phyloP scores from a whole-genome alignment of 2,329 filamentous ascomycete genomes.

The Cladobotryum mycophilum region DNA sequence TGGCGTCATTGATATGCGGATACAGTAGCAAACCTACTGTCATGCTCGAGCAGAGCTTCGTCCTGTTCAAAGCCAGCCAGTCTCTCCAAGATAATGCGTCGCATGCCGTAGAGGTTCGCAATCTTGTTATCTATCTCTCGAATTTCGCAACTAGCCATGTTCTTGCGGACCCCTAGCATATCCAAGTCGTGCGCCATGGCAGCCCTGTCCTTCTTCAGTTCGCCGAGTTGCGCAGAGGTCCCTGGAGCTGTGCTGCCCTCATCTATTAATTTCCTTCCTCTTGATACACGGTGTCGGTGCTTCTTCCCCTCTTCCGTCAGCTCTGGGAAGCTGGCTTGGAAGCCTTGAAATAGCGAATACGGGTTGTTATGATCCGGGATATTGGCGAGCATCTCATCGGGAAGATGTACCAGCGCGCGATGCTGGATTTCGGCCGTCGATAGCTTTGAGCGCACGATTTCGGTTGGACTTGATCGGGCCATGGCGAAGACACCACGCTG shows the following conservation, averaged over 20 bases:
- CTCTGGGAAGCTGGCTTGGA: slow-evolving; percentile 80
- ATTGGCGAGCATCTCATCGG: slow-evolving; percentile 83
- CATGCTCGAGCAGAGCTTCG: slow-evolving; percentile 82
- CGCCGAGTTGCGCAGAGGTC: slow-evolving; percentile 59
- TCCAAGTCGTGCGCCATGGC: slow-evolving; percentile 79
- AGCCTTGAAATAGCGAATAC: slow-evolving; percentile 95
- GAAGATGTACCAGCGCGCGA: slow-evolving; percentile 77
- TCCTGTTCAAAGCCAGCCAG: slow-evolving; percentile 84
- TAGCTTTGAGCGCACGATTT: slow-evolving; percentile 85
- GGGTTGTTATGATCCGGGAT: slow-evolving; percentile 80
- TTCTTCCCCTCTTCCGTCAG: slow-evolving; percentile 64
- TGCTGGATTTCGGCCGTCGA: slow-evolving; percentile 91
- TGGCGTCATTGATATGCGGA: too few relatives aligned
- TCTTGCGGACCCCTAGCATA: slow-evolving; percentile 87
- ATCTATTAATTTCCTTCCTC: slow-evolving; percentile 69
- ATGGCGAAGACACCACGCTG: slow-evolving; percentile 90
- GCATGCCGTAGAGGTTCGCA: slow-evolving; percentile 85
- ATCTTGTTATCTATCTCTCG: slow-evolving; percentile 96
- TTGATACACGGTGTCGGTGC: slow-evolving; percentile 62
- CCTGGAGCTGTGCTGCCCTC: slow-evolving; percentile 51
- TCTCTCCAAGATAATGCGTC: slow-evolving; percentile 82
- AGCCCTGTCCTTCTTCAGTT: slow-evolving; percentile 74
- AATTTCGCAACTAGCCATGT: slow-evolving; percentile 96
- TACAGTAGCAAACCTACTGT: slow-evolving; percentile 50
- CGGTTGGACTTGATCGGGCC: slow-evolving; percentile 84